Evolutionary conservation across 2,329 filamentous ascomycete genomes (phyloP), one percentile per base, ranked within the genome.

Genomic region (Xylaria digitata): DNA sequence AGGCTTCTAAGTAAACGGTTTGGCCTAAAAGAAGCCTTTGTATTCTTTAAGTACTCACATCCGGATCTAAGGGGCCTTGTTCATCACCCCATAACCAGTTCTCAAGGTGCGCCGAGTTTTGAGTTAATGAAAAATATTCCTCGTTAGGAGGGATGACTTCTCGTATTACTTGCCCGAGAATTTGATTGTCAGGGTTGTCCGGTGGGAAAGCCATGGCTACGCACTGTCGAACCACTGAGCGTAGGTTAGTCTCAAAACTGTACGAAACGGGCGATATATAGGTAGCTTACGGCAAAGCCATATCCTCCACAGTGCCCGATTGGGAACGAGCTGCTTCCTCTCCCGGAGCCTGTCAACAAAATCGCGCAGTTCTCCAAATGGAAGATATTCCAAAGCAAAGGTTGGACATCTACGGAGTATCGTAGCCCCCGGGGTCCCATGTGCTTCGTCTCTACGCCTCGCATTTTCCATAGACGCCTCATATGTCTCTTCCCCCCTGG

Each of bases 201-300:
- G 57, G 61, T 3, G 65, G 65, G 19, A 53, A 70, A 23, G 61
- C 65, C 62, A 70, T 70, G n/a, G 65, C 65, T 1, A 65, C 42
- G 50, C 67, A 69, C 40, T 67, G 65, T 7, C 67, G 67, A 21
- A 70, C 42, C 53, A 67, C 67, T 70, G 1, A n/a, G 34, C 17
- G 11, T 42, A 23, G 8, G 60, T 61, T 56, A 48, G 45, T 19
- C 4, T 42, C 15, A 15, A 3, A 0, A 13, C 37, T 9, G 11
- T 13, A 13, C 9, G 8, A 21, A n/a, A 45, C 2, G 6, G 7
- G 23, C 7, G 17, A 30, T 4, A n/a, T n/a, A n/a, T n/a, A 30
- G 4, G 81, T 34, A 85, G 85, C 63, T 59, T 57, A 70, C 68
- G 19, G 42, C 68, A 70, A 23, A 68, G 63, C 59, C 59, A 68